Conservation (phyloP, 306 rosid genomes). For the Crataegus laevigata region DNA sequence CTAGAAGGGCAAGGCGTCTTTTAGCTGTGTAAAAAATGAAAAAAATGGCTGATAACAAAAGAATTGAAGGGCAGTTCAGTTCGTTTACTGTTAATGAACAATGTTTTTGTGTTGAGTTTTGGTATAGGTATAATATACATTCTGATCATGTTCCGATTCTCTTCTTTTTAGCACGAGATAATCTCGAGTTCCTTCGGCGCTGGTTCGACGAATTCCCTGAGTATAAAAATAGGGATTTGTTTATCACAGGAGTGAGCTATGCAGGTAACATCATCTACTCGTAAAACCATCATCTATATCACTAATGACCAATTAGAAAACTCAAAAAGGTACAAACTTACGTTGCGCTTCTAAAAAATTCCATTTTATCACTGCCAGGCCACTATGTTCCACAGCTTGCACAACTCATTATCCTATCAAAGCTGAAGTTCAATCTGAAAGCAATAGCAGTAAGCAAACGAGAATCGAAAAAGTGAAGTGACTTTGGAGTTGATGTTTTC, state of each 20-base stretch:
- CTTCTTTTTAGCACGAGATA: conserved; percentile 27
- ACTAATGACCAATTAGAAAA: not conserved
- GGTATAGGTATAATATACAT: no score
- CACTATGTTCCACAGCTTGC: conserved; percentile 11
- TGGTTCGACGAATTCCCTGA: conserved; percentile 38
- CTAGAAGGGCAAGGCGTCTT: no score
- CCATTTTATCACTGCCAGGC: conserved; percentile 8
- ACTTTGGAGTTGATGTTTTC: no score
- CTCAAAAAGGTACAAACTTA: not conserved
- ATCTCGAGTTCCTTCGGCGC: conserved; percentile 18
- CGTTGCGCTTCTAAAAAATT: not conserved
- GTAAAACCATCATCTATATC: not conserved
- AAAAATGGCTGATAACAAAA: no score
- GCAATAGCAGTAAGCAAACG: no score
- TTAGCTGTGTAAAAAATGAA: no score
- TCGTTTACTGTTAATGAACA: no score
- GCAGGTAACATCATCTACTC: conserved; percentile 11
- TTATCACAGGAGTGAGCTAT: conserved; percentile 39
- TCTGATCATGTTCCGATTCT: not conserved
- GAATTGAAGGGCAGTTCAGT: no score
- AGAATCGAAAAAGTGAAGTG: no score
- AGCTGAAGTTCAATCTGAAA: no score
- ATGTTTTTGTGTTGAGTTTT: no score
- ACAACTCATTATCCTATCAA: no score
- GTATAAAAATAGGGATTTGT: conserved; percentile 22